Evolutionary conservation across 2,329 filamentous ascomycete species (phyloP).

Genomic region (Mariannaea sp.): DNA sequence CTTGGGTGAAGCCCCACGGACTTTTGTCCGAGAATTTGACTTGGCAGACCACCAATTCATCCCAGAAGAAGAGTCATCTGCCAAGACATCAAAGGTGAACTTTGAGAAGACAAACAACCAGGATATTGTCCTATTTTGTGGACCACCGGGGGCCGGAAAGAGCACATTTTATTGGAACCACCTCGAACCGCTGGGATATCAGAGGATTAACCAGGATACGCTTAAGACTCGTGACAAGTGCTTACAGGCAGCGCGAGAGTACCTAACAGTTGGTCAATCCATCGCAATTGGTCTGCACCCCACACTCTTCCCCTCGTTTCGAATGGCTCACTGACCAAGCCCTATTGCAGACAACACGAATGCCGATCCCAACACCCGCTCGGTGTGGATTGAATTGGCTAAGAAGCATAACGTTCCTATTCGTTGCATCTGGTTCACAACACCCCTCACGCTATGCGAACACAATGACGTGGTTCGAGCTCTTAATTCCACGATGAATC

Average conservation of each 20-base stretch:
- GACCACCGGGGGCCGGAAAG: constrained; percentile 88
- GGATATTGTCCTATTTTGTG: constrained; percentile 85
- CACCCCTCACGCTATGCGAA: constrained; percentile 69
- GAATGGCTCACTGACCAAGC: constrained; percentile 6
- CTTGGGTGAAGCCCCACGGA: constrained; percentile 66
- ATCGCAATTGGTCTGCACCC: constrained; percentile 75
- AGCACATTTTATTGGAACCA: constrained; percentile 86
- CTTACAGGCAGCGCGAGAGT: constrained; percentile 71
- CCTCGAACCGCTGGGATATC: constrained; percentile 78
- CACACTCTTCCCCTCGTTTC: constrained; percentile 21
- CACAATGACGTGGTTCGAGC: constrained; percentile 89
- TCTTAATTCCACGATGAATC: constrained; percentile 74
- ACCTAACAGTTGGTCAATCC: constrained; percentile 67
- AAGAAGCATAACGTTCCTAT: constrained; percentile 72
- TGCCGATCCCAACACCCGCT: constrained; percentile 74
- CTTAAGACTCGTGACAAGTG: constrained; percentile 75
- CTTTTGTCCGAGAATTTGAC: constrained; percentile 74
- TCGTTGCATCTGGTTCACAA: constrained; percentile 84
- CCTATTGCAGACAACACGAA: constrained; percentile 85
- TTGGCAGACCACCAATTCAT: constrained; percentile 60
- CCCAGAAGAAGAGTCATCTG: constrained; percentile 25
- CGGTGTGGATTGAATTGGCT: constrained; percentile 79
- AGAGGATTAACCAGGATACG: constrained; percentile 86
- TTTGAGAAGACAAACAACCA: constrained; percentile 65
- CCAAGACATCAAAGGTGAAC: constrained; percentile 43